Base-by-base conservation (phyloP, 441 rosid species). In the Populus hybrid region DNA sequence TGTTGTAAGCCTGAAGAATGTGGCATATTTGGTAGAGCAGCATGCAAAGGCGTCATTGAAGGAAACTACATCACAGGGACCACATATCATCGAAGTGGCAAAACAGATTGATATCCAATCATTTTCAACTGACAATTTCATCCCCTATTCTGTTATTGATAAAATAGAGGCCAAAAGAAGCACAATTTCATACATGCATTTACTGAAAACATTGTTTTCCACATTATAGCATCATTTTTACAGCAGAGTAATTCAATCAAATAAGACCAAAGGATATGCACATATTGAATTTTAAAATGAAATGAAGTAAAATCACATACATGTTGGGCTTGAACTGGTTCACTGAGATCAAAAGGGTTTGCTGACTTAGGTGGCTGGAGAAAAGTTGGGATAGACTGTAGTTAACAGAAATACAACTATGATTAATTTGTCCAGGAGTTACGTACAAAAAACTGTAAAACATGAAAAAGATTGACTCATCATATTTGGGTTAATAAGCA, bases 281-380 rank as follows among this genome's bases (percentile, higher is more conserved):
- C 1, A n/a, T 21, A 66, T 28, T 67, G 21, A 53, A 21, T 26
- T 75, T 68, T 40, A 75, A 67, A 65, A 72, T 70, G 38, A 75
- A 67, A 75, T 68, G 23, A 75, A 73, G 24, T 40, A 78, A 68
- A 50, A 81, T 67, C 20, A 79, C 92, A 42, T 88, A 95, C 99
- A 69, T 81, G 67, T 81, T 86, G 95, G 69, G 84, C 81, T 78
- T 86, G 94, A 74, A 74, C 84, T 35, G 84, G 83, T 78, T 88
- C 92, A 40, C 75, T 82, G 75, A 87, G 69, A 84, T 93, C 99
- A 87, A 96, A 96, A 72, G 99, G 99, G 86, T 96, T 96, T 81
- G 84, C 71, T 16, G 99, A 92, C 73, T 77, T 86, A 26, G 91
- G 74, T 77, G 81, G 82, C 78, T 82, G 96, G 32, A 86, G 81